phyloP scores from a whole-genome alignment of 2,329 filamentous ascomycete genomes.

The Neoarthrinium moseri region DNA sequence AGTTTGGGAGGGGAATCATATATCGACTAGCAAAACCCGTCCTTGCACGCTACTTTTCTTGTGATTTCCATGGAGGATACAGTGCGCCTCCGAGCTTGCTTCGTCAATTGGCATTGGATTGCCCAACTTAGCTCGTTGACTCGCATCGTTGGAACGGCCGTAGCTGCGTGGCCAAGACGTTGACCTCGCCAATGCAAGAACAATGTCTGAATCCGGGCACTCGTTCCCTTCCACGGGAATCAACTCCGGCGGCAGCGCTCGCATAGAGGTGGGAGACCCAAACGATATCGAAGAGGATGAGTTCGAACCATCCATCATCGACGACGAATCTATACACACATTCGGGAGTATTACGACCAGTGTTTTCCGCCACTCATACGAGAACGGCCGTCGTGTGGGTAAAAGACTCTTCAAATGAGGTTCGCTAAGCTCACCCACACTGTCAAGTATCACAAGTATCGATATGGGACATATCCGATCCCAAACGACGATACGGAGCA shows the following conservation, averaged over 20 bases:
- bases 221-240: too few relatives aligned
- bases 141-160: too few relatives aligned
- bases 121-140: too few relatives aligned
- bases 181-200: too few relatives aligned
- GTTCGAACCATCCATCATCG: constrained; percentile 31
- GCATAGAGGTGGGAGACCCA: constrained; percentile 14
- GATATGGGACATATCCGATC: constrained; percentile 32
- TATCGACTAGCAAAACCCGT: too few relatives aligned
- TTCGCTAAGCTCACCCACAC: background rate
- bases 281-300: constrained; percentile 30
- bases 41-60: too few relatives aligned
- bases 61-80: too few relatives aligned
- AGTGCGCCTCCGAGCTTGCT: too few relatives aligned
- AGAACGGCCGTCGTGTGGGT: constrained; percentile 33
- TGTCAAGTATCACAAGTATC: constrained; percentile 30
- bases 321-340: constrained; percentile 21
- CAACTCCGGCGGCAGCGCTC: too few relatives aligned
- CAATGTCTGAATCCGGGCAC: constrained; percentile 2
- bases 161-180: too few relatives aligned
- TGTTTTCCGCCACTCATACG: constrained; percentile 31
- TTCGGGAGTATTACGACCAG: constrained; percentile 29
- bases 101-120: too few relatives aligned
- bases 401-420: background rate
- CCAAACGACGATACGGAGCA: constrained; percentile 39
- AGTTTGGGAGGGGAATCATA: too few relatives aligned